phyloP scores from a whole-genome alignment of 345 rosid species.

The Populus simonii region DNA sequence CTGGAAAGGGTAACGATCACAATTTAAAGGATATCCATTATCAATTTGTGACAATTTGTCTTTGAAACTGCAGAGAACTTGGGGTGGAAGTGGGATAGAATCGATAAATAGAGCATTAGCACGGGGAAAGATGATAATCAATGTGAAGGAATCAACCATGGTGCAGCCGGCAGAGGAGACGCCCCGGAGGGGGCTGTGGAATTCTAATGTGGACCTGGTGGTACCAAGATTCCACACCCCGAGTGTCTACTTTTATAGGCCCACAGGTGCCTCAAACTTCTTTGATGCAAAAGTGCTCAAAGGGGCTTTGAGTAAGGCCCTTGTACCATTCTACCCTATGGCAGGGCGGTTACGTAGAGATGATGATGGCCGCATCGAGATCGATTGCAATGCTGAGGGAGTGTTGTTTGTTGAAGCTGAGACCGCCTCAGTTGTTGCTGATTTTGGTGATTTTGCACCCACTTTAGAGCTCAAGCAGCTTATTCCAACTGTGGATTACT shows the following conservation, averaged over 20 bases:
- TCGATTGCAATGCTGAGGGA: slow-evolving; percentile 78
- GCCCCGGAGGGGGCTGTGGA: slow-evolving; percentile 61
- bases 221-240: slow-evolving; percentile 91
- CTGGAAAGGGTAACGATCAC: neutral
- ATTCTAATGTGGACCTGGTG: slow-evolving; percentile 82
- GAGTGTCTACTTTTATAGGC: slow-evolving; percentile 89
- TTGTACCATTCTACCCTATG: slow-evolving; percentile 93
- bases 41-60: neutral
- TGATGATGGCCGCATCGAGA: slow-evolving; percentile 90
- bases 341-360: slow-evolving; percentile 79
- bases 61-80: neutral
- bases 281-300: slow-evolving; percentile 60
- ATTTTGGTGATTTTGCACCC: slow-evolving; percentile 89
- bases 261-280: slow-evolving; percentile 56
- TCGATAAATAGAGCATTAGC: neutral
- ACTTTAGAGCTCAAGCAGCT: slow-evolving; percentile 77
- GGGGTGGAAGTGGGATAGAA: neutral
- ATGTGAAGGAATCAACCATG: slow-evolving; percentile 63
- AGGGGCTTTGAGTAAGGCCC: slow-evolving; percentile 67
- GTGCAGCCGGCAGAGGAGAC: slow-evolving; percentile 73
- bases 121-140: slow-evolving; percentile 45
- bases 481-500: slow-evolving; percentile 81
- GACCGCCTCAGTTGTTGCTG: slow-evolving; percentile 58
- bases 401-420: slow-evolving; percentile 83
- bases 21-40: neutral